Evolutionary conservation across 352 stramenopile species (phyloP).

Genomic region (Globisporangium iwayamae): DNA sequence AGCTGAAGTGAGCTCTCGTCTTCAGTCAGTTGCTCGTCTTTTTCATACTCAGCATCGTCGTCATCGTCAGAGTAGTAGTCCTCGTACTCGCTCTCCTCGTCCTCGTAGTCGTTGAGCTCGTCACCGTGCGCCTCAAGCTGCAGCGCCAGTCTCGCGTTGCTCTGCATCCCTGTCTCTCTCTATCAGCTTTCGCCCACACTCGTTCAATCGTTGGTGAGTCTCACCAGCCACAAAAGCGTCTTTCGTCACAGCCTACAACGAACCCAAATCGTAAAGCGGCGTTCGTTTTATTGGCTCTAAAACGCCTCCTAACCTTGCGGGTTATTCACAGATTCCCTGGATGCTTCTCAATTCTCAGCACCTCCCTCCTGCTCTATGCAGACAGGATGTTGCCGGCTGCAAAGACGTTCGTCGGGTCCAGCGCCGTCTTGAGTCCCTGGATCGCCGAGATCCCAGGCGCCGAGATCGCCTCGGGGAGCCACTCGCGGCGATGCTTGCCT

Average conservation of each 20-base stretch:
- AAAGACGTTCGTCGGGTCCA: constrained; percentile 93
- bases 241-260: background rate
- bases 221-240: background rate
- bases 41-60: constrained; percentile 9
- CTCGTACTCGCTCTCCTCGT: constrained; percentile 16
- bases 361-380: background rate
- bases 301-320: background rate
- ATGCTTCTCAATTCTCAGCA: background rate
- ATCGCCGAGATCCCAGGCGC: constrained; percentile 61
- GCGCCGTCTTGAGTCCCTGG: constrained; percentile 77
- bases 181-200: background rate
- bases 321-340: background rate
- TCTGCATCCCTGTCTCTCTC: background rate
- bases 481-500: constrained; percentile 90
- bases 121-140: background rate
- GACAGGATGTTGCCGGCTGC: constrained; percentile 76
- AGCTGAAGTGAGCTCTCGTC: constrained; percentile 6
- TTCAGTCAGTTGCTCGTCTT: constrained; percentile 2
- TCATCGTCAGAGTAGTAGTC: constrained; percentile 25
- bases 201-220: background rate
- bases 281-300: constrained; percentile 4
- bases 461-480: constrained; percentile 83
- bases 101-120: constrained; percentile 15
- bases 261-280: background rate
- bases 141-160: background rate